Percentiles rank a stretch among this genome's conserved stretches.
These are phyloP conservation scores for Imleria badia DNA, from an alignment of 768 basidiomycete genomes.

Conservation along the genomic window DNA sequence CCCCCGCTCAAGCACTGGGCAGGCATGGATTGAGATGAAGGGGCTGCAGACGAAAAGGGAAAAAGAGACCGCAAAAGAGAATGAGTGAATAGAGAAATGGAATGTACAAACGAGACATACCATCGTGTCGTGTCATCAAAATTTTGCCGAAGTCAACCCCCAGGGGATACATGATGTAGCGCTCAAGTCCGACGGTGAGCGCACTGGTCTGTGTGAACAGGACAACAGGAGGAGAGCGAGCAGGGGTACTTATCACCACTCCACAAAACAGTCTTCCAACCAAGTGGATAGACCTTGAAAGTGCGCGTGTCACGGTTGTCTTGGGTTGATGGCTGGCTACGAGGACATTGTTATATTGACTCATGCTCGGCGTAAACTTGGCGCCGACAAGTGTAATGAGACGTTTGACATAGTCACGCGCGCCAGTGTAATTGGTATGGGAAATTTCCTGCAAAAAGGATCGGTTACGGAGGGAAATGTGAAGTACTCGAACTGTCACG, in stretches of 20 bases:
- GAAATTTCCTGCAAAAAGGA: constrained; percentile 60
- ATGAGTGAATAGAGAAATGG: background rate
- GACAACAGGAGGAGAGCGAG: background rate
- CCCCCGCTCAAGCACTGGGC: no score
- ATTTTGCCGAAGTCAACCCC: constrained; percentile 62
- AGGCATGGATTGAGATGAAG: constrained; percentile 7
- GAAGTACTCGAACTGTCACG: constrained; percentile 23
- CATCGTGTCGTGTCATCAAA: constrained; percentile 27
- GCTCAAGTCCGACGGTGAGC: constrained; percentile 60
- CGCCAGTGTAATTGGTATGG: constrained; percentile 86
- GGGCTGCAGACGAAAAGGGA: background rate
- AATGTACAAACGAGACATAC: background rate
- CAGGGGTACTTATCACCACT: background rate
- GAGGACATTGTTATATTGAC: constrained; percentile 71
- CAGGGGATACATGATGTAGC: constrained; percentile 68
- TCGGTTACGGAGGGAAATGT: background rate
- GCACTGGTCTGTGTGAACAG: constrained; percentile 27
- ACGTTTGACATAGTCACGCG: constrained; percentile 85
- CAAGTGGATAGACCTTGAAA: constrained; percentile 78
- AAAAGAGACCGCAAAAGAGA: background rate
- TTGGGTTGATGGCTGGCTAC: constrained; percentile 51
- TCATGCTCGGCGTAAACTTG: constrained; percentile 80
- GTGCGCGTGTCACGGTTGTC: constrained; percentile 69
- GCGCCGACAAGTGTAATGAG: constrained; percentile 78
- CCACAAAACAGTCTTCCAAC: constrained; percentile 92